Evolutionary conservation across 257 asterid genomes (phyloP).

Genomic region (Agastache rugosa): DNA sequence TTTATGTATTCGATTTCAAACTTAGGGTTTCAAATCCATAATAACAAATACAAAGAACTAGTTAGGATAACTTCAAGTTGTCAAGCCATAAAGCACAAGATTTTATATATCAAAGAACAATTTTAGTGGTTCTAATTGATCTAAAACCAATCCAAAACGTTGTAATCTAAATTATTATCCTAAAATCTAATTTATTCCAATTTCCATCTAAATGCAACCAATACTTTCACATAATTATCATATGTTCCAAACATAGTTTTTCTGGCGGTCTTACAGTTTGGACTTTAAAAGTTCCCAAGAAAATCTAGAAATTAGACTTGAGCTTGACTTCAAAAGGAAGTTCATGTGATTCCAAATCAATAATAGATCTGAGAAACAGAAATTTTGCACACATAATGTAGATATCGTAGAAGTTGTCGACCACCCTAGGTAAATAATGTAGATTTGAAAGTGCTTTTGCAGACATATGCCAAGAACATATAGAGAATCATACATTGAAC

Average conservation of each 20-base stretch:
- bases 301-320: background rate
- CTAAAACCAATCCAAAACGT: background rate
- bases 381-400: background rate
- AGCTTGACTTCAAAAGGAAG: background rate
- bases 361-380: background rate
- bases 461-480: background rate
- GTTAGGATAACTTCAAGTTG: background rate
- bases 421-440: background rate
- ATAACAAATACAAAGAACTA: too few species aligned
- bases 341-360: background rate
- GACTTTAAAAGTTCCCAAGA: background rate
- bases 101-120: background rate
- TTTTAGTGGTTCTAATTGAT: background rate
- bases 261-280: background rate
- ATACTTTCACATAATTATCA: background rate
- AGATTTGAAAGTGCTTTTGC: slow-evolving; percentile 1
- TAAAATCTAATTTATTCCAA: background rate
- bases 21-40: background rate
- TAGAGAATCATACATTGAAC: background rate
- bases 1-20: background rate
- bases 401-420: background rate
- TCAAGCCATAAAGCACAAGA: background rate
- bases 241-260: background rate
- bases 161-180: background rate
- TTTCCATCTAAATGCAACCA: slow-evolving; percentile 10